Evolutionary conservation across 495 filamentous ascomycete genomes (phyloP).

Genomic region (Neurospora sp.): DNA sequence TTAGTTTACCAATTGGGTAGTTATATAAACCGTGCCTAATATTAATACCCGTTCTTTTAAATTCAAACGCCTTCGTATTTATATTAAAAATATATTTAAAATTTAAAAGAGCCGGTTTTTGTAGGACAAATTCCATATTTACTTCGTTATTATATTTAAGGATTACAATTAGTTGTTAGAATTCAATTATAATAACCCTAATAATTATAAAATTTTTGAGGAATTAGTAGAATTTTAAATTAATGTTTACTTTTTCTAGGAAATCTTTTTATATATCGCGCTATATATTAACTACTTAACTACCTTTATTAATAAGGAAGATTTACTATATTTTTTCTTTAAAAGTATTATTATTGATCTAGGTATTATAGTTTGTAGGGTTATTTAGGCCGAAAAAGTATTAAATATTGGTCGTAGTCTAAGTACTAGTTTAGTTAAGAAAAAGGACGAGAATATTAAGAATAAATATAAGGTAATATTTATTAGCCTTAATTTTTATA

Average conservation of each 20-base stretch:
- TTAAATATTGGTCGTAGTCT: not conserved
- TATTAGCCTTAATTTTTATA: not conserved
- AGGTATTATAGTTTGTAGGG: not conserved
- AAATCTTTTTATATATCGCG: not conserved
- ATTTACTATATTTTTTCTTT: not conserved
- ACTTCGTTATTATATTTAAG: not conserved
- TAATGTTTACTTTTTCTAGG: not conserved
- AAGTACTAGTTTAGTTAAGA: not conserved
- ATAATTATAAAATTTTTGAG: not conserved
- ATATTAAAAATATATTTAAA: no score
- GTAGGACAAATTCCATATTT: not conserved
- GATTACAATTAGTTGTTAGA: not conserved
- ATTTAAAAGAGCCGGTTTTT: no score
- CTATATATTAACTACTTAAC: not conserved
- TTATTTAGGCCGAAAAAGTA: not conserved
- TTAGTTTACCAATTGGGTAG: not conserved
- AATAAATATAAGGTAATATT: not conserved
- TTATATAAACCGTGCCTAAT: not conserved
- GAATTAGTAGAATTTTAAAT: not conserved
- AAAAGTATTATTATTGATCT: not conserved
- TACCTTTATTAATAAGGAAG: not conserved
- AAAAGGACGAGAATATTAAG: not conserved
- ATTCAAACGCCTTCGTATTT: not conserved
- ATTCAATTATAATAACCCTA: not conserved
- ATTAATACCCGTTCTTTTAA: not conserved